Percentiles rank a stretch among this genome's conserved stretches.
Evolutionary conservation across 768 basidiomycete genomes (phyloP).

Genomic region (Pleurotus platypus): DNA sequence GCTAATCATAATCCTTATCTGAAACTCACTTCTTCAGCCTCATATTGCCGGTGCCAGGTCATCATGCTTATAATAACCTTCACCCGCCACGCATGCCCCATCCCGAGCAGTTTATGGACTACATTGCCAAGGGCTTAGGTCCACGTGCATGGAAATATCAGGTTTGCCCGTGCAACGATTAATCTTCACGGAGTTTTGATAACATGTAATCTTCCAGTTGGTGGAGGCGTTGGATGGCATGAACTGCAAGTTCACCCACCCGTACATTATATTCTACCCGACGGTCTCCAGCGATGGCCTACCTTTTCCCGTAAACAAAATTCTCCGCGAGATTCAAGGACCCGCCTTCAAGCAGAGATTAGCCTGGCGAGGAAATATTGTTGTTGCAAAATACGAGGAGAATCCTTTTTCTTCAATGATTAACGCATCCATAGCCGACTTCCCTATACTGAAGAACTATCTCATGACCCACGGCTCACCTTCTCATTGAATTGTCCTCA

Average conservation of each 20-base stretch:
- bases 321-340: conserved; percentile 72
- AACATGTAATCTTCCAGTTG: conserved; percentile 76
- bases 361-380: conserved; percentile 80
- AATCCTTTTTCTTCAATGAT: conserved; percentile 31
- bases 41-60: conserved; percentile 33
- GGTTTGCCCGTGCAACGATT: conserved; percentile 33
- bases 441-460: conserved; percentile 77
- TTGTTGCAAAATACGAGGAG: conserved; percentile 65
- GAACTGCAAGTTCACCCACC: no score
- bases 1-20: background rate
- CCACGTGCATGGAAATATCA: conserved; percentile 70
- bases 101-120: conserved; percentile 81
- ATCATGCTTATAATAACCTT: conserved; percentile 39
- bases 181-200: conserved; percentile 74
- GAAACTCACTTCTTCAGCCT: conserved; percentile 8
- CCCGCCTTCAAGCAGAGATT: conserved; percentile 50
- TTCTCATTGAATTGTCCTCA: background rate
- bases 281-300: conserved; percentile 71
- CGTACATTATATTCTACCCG: conserved; percentile 82
- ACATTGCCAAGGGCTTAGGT: conserved; percentile 69
- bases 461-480: conserved; percentile 63
- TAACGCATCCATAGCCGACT: conserved; percentile 82
- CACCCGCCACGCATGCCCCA: conserved; percentile 66
- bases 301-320: conserved; percentile 78
- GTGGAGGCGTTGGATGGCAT: no score